These are phyloP conservation scores for Claviceps arundinis DNA, from an alignment of 2,329 filamentous ascomycete species.

Conservation along the genomic window DNA sequence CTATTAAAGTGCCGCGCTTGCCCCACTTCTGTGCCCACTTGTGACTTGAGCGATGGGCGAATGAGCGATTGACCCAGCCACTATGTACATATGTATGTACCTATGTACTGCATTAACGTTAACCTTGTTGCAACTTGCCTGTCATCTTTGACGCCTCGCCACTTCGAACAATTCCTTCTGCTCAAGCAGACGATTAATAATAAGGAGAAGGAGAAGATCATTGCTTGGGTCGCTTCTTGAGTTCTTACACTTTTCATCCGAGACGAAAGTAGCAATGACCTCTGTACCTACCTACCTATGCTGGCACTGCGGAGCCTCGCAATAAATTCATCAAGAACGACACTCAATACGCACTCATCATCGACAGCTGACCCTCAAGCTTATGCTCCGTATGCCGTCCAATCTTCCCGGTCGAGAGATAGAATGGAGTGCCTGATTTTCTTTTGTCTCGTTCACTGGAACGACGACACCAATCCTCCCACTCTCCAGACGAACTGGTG, in stretches of 20 bases:
- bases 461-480: background rate
- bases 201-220: too few species aligned
- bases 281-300: too few species aligned
- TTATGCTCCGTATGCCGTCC: background rate
- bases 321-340: too few species aligned
- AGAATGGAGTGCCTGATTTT: background rate
- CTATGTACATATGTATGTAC: too few species aligned
- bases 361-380: too few species aligned
- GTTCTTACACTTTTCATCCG: too few species aligned
- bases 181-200: too few species aligned
- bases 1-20: constrained; percentile 9
- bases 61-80: background rate
- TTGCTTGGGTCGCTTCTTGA: too few species aligned
- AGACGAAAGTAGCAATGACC: too few species aligned
- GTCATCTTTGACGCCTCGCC: background rate
- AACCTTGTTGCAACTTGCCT: background rate
- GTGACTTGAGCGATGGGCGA: background rate
- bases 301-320: too few species aligned
- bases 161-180: background rate
- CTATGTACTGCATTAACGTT: background rate
- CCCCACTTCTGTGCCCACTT: background rate
- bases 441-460: background rate
- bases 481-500: background rate
- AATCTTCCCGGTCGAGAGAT: background rate
- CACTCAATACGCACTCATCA: too few species aligned